Evolutionary conservation across 805 yeast genomes (phyloP).

Genomic region (Candida tibetensis): DNA sequence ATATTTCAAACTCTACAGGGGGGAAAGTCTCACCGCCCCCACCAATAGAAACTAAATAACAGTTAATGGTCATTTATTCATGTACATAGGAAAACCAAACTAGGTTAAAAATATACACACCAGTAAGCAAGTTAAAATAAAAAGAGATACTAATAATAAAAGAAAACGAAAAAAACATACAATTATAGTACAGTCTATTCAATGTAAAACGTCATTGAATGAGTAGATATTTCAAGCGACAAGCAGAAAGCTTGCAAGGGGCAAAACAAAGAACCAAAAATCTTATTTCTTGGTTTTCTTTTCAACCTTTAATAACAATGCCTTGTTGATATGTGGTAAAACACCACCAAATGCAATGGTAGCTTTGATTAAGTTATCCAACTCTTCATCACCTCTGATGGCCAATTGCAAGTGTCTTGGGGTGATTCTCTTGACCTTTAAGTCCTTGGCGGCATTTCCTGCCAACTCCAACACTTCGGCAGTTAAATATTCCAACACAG

Average conservation of each 20-base stretch:
- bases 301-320: conserved; percentile 32
- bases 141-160: conserved; percentile 4
- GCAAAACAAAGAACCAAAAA: too few relatives aligned
- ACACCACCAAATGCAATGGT: conserved; percentile 34
- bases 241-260: too few relatives aligned
- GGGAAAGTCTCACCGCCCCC: too few relatives aligned
- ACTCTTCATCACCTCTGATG: conserved; percentile 31
- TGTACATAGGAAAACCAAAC: neutral
- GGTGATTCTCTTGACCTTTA: conserved; percentile 32
- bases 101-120: neutral
- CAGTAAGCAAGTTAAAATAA: neutral
- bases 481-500: conserved; percentile 30
- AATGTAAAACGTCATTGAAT: too few relatives aligned
- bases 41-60: too few relatives aligned
- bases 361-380: conserved; percentile 33
- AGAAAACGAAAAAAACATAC: conserved; percentile 5
- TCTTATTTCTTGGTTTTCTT: conserved; percentile 22
- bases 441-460: conserved; percentile 32
- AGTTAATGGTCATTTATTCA: neutral
- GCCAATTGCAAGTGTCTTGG: conserved; percentile 33
- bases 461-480: conserved; percentile 34
- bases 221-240: too few relatives aligned
- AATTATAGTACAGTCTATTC: conserved; percentile 5
- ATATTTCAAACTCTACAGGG: neutral
- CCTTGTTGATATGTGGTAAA: conserved; percentile 34